Percentiles rank a stretch among this genome's conserved stretches.
These are phyloP conservation scores for Leccinum variicolor DNA, from an alignment of 768 basidiomycete species.

Conservation along the genomic window DNA sequence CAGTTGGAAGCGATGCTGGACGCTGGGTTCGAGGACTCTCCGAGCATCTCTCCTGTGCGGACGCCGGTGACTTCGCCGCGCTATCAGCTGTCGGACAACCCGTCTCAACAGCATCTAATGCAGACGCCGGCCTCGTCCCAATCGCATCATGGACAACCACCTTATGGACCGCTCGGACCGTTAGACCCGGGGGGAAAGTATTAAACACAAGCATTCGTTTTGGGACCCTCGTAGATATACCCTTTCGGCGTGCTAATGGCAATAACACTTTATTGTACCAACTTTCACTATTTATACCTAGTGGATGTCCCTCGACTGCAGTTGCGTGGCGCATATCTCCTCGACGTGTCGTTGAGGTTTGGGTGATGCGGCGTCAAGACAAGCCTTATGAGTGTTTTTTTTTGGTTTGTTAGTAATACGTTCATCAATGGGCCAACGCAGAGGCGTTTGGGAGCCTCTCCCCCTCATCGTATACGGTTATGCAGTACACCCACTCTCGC, in stretches of 20 bases:
- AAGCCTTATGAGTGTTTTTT: no score
- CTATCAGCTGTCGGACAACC: slow-evolving; percentile 64
- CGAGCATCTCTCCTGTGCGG: slow-evolving; percentile 45
- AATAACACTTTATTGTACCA: slow-evolving; percentile 13
- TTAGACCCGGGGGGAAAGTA: slow-evolving; percentile 57
- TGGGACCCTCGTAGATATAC: slow-evolving; percentile 20
- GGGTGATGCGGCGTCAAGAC: no score
- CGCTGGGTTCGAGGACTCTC: slow-evolving; percentile 73
- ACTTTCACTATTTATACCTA: not conserved
- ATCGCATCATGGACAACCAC: slow-evolving; percentile 38
- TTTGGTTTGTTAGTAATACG: no score
- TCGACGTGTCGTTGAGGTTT: no score
- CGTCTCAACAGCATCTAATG: slow-evolving; percentile 27
- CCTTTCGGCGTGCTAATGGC: not conserved
- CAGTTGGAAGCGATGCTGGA: slow-evolving; percentile 94
- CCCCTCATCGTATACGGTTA: slow-evolving; percentile 86
- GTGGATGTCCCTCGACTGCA: no score
- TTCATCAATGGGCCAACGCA: slow-evolving; percentile 30
- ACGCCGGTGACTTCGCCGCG: slow-evolving; percentile 39
- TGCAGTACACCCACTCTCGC: slow-evolving; percentile 79
- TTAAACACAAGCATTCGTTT: slow-evolving; percentile 24
- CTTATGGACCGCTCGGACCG: slow-evolving; percentile 54
- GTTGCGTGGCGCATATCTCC: no score
- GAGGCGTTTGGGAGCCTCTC: slow-evolving; percentile 60
- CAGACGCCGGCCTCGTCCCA: slow-evolving; percentile 31